phyloP scores from a whole-genome alignment of 352 stramenopile genomes.

The Phytophthora fragariaefolia region DNA sequence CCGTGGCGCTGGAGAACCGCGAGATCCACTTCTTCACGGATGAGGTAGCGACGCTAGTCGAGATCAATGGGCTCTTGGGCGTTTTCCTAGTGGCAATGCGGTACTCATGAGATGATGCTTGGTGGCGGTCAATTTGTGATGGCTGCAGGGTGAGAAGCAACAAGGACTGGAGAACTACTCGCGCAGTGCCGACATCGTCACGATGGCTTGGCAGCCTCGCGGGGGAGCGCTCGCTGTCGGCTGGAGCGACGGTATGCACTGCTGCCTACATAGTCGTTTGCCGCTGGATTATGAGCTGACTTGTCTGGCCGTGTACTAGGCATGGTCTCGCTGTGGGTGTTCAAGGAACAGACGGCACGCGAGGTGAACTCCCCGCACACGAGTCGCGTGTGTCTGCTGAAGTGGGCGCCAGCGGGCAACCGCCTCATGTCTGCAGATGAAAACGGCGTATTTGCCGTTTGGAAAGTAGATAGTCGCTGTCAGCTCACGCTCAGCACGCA shows the following conservation, averaged over 20 bases:
- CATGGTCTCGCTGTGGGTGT: constrained; percentile 86
- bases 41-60: constrained; percentile 60
- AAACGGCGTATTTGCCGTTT: constrained; percentile 83
- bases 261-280: neutral
- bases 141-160: constrained; percentile 68
- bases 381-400: constrained; percentile 79
- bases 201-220: constrained; percentile 90
- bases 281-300: constrained; percentile 4
- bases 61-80: too few relatives aligned
- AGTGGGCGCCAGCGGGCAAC: constrained; percentile 89
- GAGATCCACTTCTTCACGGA: constrained; percentile 92
- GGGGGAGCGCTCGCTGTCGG: constrained; percentile 78
- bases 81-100: too few relatives aligned
- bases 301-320: constrained; percentile 32
- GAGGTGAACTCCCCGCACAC: constrained; percentile 88
- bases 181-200: constrained; percentile 69
- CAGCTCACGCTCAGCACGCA: constrained; percentile 83
- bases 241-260: constrained; percentile 78
- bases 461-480: constrained; percentile 84
- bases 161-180: constrained; percentile 61
- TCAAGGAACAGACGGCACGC: constrained; percentile 69
- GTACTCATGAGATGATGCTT: constrained; percentile 1
- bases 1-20: constrained; percentile 80
- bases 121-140: neutral
- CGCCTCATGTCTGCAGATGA: constrained; percentile 91